Evolutionary conservation across 2,329 filamentous ascomycete genomes (phyloP).

Genomic region (Botrytis byssoidea): DNA sequence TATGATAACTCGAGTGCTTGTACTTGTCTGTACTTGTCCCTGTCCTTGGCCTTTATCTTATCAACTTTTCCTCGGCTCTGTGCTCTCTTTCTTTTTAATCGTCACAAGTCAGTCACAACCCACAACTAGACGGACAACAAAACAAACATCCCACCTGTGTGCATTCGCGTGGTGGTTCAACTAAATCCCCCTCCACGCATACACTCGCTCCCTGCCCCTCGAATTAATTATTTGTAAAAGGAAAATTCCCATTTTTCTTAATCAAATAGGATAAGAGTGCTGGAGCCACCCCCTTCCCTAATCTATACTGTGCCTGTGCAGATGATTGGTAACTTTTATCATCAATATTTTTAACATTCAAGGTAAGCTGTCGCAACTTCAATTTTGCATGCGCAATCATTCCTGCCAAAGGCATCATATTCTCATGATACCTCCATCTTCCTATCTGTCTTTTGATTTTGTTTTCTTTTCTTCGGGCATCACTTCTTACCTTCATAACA

Average conservation of each 20-base stretch:
- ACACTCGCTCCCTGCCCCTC: constrained; percentile 17
- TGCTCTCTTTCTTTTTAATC: not conserved
- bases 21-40: not conserved
- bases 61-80: not conserved
- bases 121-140: not conserved
- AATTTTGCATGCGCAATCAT: constrained; percentile 15
- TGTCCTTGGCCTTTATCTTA: not conserved
- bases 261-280: constrained; percentile 10
- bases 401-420: constrained; percentile 12
- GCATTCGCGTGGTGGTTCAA: not conserved
- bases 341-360: not conserved
- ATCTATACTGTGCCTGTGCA: not conserved
- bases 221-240: constrained; percentile 14
- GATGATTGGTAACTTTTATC: constrained; percentile 10
- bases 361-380: constrained; percentile 18
- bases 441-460: constrained; percentile 9
- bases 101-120: not conserved
- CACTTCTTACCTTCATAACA: not conserved
- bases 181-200: not conserved
- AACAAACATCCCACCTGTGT: not conserved
- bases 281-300: constrained; percentile 16
- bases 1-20: not conserved
- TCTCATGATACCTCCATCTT: not conserved
- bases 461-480: constrained; percentile 12
- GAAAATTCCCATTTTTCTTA: constrained; percentile 18